phyloP scores from a whole-genome alignment of 768 basidiomycete genomes.

The Hericium alpestre region DNA sequence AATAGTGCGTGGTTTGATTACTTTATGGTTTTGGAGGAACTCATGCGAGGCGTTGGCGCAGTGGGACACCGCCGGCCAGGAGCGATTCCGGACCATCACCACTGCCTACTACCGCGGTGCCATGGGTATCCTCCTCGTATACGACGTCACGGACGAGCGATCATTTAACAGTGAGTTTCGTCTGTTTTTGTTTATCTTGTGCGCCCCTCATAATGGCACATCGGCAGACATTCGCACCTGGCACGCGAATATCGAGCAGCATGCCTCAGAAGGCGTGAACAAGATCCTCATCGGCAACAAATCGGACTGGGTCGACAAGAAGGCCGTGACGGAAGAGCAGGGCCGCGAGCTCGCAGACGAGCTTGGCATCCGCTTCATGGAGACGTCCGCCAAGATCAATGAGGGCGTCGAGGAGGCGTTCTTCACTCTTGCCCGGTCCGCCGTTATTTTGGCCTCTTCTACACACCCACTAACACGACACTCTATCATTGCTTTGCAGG shows the following conservation, averaged over 20 bases:
- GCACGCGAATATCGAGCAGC: constrained; percentile 97
- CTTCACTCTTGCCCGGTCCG: constrained; percentile 89
- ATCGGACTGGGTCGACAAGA: constrained; percentile 96
- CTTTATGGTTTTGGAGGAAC: not conserved
- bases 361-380: constrained; percentile 93
- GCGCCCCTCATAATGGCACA: not conserved
- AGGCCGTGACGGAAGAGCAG: constrained; percentile 83
- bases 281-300: constrained; percentile 99
- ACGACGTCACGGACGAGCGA: constrained; percentile 90
- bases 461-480: not conserved
- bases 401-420: constrained; percentile 98
- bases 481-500: constrained; percentile 29
- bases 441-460: constrained; percentile 5
- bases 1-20: constrained; percentile 52
- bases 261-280: constrained; percentile 97
- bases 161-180: constrained; percentile 82
- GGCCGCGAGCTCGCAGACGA: constrained; percentile 88
- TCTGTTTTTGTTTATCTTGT: not conserved
- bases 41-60: constrained; percentile 21
- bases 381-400: constrained; percentile 95
- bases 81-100: constrained; percentile 96
- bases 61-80: constrained; percentile 99
- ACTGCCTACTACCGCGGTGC: constrained; percentile 99
- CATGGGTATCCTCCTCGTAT: constrained; percentile 97
- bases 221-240: constrained; percentile 88